A percentile compares a stretch with the other conserved stretches of the same genome.
phyloP scores from a whole-genome alignment of 192 early-diverging fungal genomes.

The Umbelopsis isabellina region DNA sequence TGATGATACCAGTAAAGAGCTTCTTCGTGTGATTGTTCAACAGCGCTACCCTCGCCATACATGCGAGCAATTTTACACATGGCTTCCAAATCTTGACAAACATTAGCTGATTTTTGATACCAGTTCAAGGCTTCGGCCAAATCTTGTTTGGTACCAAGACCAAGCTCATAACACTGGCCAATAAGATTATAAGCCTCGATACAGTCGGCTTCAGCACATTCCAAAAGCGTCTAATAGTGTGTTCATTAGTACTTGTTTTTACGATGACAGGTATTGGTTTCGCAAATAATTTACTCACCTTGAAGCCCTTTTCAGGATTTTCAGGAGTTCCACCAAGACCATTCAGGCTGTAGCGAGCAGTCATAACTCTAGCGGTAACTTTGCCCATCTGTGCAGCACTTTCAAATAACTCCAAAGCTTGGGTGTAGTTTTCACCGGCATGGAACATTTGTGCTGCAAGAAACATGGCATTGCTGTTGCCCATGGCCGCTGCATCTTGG shows the following conservation, averaged over 20 bases:
- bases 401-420: constrained; percentile 14
- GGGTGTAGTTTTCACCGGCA: constrained; percentile 17
- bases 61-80: constrained; percentile 34
- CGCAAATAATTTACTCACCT: constrained; percentile 10
- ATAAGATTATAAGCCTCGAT: constrained; percentile 33
- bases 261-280: too few species aligned
- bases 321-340: constrained; percentile 13
- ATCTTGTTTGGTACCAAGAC: constrained; percentile 29
- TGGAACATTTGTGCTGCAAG: constrained; percentile 26
- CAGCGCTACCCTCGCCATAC: constrained; percentile 4
- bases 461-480: constrained; percentile 21
- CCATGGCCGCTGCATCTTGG: constrained; percentile 20
- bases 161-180: constrained; percentile 40
- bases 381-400: constrained; percentile 18
- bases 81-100: constrained; percentile 36
- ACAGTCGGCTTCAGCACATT: constrained; percentile 36
- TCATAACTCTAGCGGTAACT: constrained; percentile 19
- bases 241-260: background rate
- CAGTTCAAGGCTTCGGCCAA: constrained; percentile 27
- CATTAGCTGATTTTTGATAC: constrained; percentile 33
- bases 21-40: constrained; percentile 12
- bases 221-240: constrained; percentile 25
- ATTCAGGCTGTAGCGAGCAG: constrained; percentile 18
- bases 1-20: constrained; percentile 34
- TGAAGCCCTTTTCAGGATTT: constrained; percentile 7